Percentiles rank a stretch among this genome's conserved stretches.
Conservation (phyloP, 768 basidiomycete genomes). For the Hypholoma sublateritium region DNA sequence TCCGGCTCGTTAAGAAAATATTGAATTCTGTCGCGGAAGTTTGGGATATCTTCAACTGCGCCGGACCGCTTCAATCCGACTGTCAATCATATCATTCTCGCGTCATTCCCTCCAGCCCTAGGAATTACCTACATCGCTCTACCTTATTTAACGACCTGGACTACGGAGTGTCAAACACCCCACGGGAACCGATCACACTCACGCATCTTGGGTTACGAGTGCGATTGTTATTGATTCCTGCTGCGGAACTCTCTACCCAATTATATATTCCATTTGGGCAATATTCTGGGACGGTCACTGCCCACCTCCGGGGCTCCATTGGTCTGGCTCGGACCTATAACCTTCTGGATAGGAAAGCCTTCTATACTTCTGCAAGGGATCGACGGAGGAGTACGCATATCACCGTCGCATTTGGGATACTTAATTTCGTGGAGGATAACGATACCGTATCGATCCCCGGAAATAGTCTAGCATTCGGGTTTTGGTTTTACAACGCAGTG, state of each 20-base stretch:
- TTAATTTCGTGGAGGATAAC: slow-evolving; percentile 7
- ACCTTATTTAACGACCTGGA: slow-evolving; percentile 2
- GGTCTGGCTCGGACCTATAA: background rate
- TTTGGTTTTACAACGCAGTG: slow-evolving; percentile 2
- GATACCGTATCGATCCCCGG: slow-evolving; percentile 3
- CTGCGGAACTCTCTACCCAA: background rate
- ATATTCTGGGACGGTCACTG: background rate
- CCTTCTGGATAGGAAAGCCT: slow-evolving; percentile 2
- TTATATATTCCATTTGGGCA: background rate
- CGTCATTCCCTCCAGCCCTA: slow-evolving; percentile 4
- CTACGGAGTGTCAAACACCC: slow-evolving; percentile 1
- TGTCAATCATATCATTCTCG: background rate
- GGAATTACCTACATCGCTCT: slow-evolving; percentile 2
- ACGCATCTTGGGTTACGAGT: slow-evolving; percentile 5
- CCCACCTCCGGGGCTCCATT: background rate
- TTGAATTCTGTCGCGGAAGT: slow-evolving; percentile 5
- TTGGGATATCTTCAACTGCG: slow-evolving; percentile 7
- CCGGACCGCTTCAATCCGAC: background rate
- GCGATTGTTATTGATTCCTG: background rate
- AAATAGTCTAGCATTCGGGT: slow-evolving; percentile 2
- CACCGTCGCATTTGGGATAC: background rate
- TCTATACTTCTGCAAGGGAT: slow-evolving; percentile 1
- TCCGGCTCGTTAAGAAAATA: slow-evolving; percentile 7
- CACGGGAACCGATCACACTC: slow-evolving; percentile 3
- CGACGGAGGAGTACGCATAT: background rate